These are phyloP conservation scores for Primulina huaijiensis DNA, from an alignment of 257 asterid species.

Conservation along the genomic window DNA sequence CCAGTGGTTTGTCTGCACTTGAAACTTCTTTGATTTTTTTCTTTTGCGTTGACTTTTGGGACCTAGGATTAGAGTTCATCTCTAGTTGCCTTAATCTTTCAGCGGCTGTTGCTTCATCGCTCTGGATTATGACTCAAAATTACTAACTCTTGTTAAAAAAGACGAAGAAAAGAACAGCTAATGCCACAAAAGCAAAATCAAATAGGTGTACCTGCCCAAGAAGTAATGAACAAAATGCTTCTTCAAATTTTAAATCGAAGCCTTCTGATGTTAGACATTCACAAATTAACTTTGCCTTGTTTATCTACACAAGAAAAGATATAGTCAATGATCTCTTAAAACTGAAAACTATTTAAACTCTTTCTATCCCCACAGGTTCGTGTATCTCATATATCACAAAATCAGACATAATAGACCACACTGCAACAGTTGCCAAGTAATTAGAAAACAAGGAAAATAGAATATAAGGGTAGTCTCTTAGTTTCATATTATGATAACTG, in stretches of 20 bases:
- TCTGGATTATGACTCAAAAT: slow-evolving; percentile 45
- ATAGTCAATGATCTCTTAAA: slow-evolving; percentile 21
- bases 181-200: slow-evolving; percentile 26
- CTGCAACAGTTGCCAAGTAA: not conserved
- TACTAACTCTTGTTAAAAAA: slow-evolving; percentile 16
- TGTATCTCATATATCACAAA: slow-evolving; percentile 14
- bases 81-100: slow-evolving; percentile 77
- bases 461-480: not conserved
- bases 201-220: slow-evolving; percentile 76
- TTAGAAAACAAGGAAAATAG: not conserved
- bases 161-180: slow-evolving; percentile 10
- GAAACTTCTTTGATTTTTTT: slow-evolving; percentile 58
- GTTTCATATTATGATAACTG: not conserved
- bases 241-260: slow-evolving; percentile 87
- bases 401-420: not conserved
- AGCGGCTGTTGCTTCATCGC: slow-evolving; percentile 71
- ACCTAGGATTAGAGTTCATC: slow-evolving; percentile 43
- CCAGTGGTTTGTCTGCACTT: slow-evolving; percentile 66
- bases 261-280: slow-evolving; percentile 95
- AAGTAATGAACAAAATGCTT: slow-evolving; percentile 85
- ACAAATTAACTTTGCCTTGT: slow-evolving; percentile 68
- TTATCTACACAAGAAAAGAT: slow-evolving; percentile 51
- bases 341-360: slow-evolving; percentile 5
- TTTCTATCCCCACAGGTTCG: not conserved
- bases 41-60: slow-evolving; percentile 47